Evolutionary conservation across 2,329 filamentous ascomycete species (phyloP), one percentile per base, ranked within the genome.

Genomic region (Colletotrichum phormii): DNA sequence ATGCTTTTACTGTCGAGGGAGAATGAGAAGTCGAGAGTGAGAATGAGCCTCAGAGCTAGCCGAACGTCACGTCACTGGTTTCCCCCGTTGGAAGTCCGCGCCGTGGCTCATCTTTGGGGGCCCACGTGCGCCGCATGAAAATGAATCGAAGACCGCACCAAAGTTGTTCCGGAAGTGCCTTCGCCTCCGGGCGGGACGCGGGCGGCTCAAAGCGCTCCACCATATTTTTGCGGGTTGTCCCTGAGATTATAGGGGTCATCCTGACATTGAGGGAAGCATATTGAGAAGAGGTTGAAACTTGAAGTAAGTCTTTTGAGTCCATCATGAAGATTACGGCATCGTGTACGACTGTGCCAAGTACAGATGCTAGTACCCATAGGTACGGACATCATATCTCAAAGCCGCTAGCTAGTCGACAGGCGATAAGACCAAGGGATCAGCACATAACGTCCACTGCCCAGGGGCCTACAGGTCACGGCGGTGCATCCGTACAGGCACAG

Each of bases 141-240:
- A 31, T 66, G 51, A 49, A 49, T 49, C 42, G 46, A 58, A 63
- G 29, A 54, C 54, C 70, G 70, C 70, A 29, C 70, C 70, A 67
- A 72, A 54, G 59, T 72, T 72, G 58, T 69, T 72, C 70, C 70
- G 70, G 70, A 59, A 55, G 13, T 49, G 54, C 42, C 22, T 22
- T 49, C 37, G 51, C 35, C 29, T 53, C 60, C 15, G 70, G 61
- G 54, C 33, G 57, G 65, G 60, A 60, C 70, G 54, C 70, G 42
- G 59, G 54, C 46, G 46, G 70, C 49, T 70, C 66, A 64, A 49
- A 72, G 70, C 66, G 66, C 53, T 57, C 29, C 53, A 26, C 26
- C 26, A 42, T 42, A 13, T 15, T 9, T n/a, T n/a, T 46, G 31
- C 42, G 42, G 42, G 49, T 70, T 59, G 65, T 54, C 60, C 64